These are phyloP conservation scores for Diospyros kaki DNA, from an alignment of 148 eudicot species.

Conservation along the genomic window DNA sequence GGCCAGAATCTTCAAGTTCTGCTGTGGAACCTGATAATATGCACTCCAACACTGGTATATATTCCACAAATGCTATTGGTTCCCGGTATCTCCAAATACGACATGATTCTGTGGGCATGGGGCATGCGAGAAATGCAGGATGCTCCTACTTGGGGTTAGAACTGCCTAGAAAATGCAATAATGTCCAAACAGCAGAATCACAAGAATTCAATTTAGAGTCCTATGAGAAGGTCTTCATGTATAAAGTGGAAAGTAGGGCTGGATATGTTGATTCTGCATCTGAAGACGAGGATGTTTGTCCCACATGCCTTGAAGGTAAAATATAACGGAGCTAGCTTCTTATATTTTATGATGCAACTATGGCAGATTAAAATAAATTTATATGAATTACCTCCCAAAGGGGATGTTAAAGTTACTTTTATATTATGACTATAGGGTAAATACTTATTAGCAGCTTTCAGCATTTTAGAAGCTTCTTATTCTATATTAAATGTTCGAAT, in stretches of 20 bases:
- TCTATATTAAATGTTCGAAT: neutral
- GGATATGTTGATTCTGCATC: neutral
- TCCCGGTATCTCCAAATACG: neutral
- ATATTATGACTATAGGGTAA: neutral
- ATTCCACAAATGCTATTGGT: slow-evolving; percentile 2
- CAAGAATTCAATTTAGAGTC: neutral
- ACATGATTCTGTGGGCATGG: neutral
- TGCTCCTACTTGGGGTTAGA: slow-evolving; percentile 9
- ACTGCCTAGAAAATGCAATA: neutral
- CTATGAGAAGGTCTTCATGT: neutral
- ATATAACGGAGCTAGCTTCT: neutral
- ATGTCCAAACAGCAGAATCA: slow-evolving; percentile 5
- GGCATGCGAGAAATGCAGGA: neutral
- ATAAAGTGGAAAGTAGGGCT: neutral
- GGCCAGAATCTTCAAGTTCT: slow-evolving; percentile 16
- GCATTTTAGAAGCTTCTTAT: neutral
- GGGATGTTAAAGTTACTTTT: neutral
- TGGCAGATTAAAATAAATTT: neutral
- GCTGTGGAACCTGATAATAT: neutral
- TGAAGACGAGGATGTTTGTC: slow-evolving; percentile 32
- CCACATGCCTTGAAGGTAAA: slow-evolving; percentile 39
- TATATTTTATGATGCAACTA: neutral
- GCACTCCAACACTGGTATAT: neutral
- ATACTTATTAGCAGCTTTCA: neutral
- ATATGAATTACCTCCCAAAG: neutral